Evolutionary conservation across 73 alveolate genomes (phyloP), one percentile per base, ranked within the genome.

Genomic region (Paramecium sonneborni): DNA sequence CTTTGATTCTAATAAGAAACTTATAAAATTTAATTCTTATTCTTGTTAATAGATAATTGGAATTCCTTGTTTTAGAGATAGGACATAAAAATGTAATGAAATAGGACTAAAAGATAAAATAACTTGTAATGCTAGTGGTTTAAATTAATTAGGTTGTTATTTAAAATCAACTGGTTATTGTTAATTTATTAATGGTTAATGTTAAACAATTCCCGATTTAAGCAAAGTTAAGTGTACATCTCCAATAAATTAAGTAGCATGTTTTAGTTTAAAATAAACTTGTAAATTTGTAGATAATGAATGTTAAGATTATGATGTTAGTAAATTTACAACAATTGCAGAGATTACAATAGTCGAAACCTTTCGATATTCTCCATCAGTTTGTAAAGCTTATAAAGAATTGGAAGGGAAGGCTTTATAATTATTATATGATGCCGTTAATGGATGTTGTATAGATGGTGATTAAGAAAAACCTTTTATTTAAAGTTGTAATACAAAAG

Each of bases 81-180:
- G 48, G 6, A 62, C 84, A 2, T 24, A 62, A 62, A 62, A 62
- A 62, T 62, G 84, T 12, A 62, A 62, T 62, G 44, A 12, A 30
- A 62, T 62, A 6, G 84, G 84, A 30, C 20, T 32, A 3, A 62
- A 62, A 62, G 84, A 62, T 43, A 79, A 24, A 24, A 24, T 44
- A 43, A 79, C 69, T 23, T 79, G 90, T 43, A 48, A 11, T 14
- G 41, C 90, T 10, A 23, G 30, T 0, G 90, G 90, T 23, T 79
- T 79, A 26, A 79, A 41, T 79, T 41, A 79, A 44, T 23, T 44
- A 39, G 90, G 90, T 5, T 79, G 90, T 24, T 34, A 28, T 32
- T 6, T 35, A 12, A 34, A 20, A 11, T 35, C 86, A 72, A 72
- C 67, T 72, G 86, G 57, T 1, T 35, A 72, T 35, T 72, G 86